Conservation (phyloP, 805 yeast species). For the Maudiozyma bulderi region DNA sequence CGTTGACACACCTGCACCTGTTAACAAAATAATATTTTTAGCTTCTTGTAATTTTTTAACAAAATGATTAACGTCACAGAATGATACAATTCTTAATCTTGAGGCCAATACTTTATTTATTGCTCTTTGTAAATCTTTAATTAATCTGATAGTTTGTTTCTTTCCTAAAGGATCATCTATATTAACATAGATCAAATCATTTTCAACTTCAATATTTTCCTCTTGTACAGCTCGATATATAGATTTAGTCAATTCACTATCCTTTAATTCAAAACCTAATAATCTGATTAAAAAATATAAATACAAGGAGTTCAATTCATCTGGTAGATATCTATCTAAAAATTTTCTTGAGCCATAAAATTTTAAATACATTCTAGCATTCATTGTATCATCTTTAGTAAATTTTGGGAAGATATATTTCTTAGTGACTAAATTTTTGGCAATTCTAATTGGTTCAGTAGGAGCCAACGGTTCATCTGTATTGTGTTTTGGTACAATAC, state of each 20-base stretch:
- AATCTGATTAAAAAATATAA: slow-evolving; percentile 46
- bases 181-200: slow-evolving; percentile 5
- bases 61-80: slow-evolving; percentile 52
- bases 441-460: slow-evolving; percentile 13
- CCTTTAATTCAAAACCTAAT: slow-evolving; percentile 47
- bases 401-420: slow-evolving; percentile 31
- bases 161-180: slow-evolving; percentile 34
- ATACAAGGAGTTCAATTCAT: slow-evolving; percentile 48
- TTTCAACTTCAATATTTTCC: slow-evolving; percentile 9
- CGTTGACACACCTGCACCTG: slow-evolving; percentile 93
- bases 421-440: slow-evolving; percentile 19
- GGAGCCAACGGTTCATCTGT: slow-evolving; percentile 13
- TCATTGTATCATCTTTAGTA: slow-evolving; percentile 36
- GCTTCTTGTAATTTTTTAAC: slow-evolving; percentile 45
- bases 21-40: slow-evolving; percentile 55
- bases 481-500: not conserved
- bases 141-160: slow-evolving; percentile 36
- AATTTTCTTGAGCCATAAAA: slow-evolving; percentile 50
- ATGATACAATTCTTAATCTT: slow-evolving; percentile 44
- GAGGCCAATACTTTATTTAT: slow-evolving; percentile 50
- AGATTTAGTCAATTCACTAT: slow-evolving; percentile 26
- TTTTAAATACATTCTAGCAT: slow-evolving; percentile 47
- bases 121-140: slow-evolving; percentile 49
- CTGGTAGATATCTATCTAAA: slow-evolving; percentile 51
- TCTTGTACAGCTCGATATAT: slow-evolving; percentile 19